Percentiles rank a stretch among this genome's conserved stretches.
These are phyloP conservation scores for Saccharomycopsis fermentans DNA, from an alignment of 805 yeast species.

Conservation along the genomic window DNA sequence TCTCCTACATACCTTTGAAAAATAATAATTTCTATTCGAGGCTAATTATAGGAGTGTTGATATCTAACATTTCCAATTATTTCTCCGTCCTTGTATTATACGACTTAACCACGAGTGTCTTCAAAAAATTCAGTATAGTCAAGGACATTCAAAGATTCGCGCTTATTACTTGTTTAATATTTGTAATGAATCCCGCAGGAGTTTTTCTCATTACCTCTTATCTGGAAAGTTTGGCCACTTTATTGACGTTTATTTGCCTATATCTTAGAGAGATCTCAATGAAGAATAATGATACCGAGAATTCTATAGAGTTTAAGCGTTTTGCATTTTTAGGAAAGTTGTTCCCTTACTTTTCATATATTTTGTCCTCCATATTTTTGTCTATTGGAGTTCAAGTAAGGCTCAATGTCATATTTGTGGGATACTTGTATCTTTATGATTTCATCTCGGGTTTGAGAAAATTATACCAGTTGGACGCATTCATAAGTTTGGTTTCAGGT, in stretches of 20 bases:
- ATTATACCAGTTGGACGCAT: slow-evolving; percentile 19
- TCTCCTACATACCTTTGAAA: slow-evolving; percentile 21
- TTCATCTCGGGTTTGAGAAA: slow-evolving; percentile 23
- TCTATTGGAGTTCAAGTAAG: slow-evolving; percentile 54
- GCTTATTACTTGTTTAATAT: slow-evolving; percentile 33
- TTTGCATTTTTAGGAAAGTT: background rate
- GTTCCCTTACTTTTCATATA: slow-evolving; percentile 25
- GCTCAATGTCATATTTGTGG: slow-evolving; percentile 69
- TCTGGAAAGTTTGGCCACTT: slow-evolving; percentile 63
- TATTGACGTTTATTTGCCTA: slow-evolving; percentile 48
- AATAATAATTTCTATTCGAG: slow-evolving; percentile 32
- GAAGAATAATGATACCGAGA: background rate
- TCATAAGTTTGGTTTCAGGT: slow-evolving; percentile 45
- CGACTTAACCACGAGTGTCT: slow-evolving; percentile 33
- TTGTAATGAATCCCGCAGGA: slow-evolving; percentile 67
- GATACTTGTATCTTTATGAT: slow-evolving; percentile 56
- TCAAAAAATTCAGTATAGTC: slow-evolving; percentile 19
- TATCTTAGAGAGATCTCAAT: slow-evolving; percentile 30
- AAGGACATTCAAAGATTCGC: slow-evolving; percentile 23
- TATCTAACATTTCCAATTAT: slow-evolving; percentile 46
- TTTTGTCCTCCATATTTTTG: slow-evolving; percentile 44
- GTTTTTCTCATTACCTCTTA: slow-evolving; percentile 66
- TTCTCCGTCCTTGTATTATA: slow-evolving; percentile 40
- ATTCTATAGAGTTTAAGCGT: background rate
- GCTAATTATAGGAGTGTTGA: slow-evolving; percentile 36